phyloP scores from a whole-genome alignment of 2,329 filamentous ascomycete genomes.

The Cadophora sp. region DNA sequence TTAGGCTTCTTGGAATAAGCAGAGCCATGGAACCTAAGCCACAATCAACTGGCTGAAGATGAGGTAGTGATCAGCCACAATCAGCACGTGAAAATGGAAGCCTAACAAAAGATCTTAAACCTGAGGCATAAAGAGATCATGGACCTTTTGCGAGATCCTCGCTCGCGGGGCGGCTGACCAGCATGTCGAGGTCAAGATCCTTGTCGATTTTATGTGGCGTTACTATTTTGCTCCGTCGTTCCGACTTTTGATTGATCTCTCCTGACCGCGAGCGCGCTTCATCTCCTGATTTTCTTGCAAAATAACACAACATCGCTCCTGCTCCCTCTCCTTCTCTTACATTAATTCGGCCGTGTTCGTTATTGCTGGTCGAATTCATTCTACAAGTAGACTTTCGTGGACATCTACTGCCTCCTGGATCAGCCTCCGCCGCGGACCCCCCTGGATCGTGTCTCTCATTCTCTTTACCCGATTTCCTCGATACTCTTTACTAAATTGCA shows the following conservation, averaged over 20 bases:
- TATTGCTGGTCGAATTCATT: constrained; percentile 3
- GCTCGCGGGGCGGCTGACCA: background rate
- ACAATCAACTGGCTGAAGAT: constrained; percentile 24
- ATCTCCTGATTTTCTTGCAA: constrained; percentile 9
- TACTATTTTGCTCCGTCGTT: constrained; percentile 13
- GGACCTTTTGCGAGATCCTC: too few species aligned
- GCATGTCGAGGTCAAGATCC: constrained; percentile 11
- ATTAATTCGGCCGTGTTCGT: background rate
- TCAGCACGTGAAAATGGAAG: background rate
- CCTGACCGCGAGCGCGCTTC: constrained; percentile 21
- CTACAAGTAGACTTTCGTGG: background rate
- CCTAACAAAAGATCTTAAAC: background rate
- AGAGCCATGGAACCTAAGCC: constrained; percentile 15
- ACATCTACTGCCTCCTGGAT: background rate
- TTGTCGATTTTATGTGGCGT: constrained; percentile 15
- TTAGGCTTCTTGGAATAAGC: background rate
- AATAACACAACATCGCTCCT: background rate
- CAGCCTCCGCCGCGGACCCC: too few species aligned
- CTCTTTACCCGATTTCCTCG: background rate
- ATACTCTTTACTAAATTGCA: background rate
- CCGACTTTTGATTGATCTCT: constrained; percentile 20
- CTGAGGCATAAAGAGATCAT: background rate
- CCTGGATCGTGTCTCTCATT: background rate
- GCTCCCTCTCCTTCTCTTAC: background rate
- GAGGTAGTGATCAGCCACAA: background rate